Percentiles rank a stretch among this genome's conserved stretches.
phyloP scores from a whole-genome alignment of 2,329 filamentous ascomycete species.

The Epichloe sibirici region DNA sequence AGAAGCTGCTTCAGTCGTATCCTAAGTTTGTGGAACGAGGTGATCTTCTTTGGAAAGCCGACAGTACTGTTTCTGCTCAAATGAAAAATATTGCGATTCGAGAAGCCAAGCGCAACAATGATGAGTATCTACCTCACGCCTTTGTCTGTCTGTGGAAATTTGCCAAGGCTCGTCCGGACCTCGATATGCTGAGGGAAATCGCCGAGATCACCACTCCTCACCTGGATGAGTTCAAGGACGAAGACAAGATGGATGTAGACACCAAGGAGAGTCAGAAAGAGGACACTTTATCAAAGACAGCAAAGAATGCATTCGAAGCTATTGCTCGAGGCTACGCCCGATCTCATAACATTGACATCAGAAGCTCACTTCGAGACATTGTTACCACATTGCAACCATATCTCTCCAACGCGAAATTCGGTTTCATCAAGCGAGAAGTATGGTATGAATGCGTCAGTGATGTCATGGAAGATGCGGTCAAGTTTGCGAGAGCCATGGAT shows the following conservation, averaged over 20 bases:
- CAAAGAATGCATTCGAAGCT: slow-evolving; percentile 38
- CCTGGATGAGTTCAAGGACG: slow-evolving; percentile 44
- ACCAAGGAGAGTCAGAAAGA: slow-evolving; percentile 35
- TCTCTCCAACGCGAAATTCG: slow-evolving; percentile 25
- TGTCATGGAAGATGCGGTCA: slow-evolving; percentile 30
- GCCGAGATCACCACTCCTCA: slow-evolving; percentile 49
- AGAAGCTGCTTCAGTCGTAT: slow-evolving; percentile 68
- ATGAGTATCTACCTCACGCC: slow-evolving; percentile 67
- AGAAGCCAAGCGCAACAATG: slow-evolving; percentile 86
- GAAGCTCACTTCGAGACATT: slow-evolving; percentile 26
- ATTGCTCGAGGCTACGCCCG: slow-evolving; percentile 37
- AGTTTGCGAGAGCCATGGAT: slow-evolving; percentile 10
- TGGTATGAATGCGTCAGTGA: slow-evolving; percentile 41
- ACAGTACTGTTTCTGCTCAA: slow-evolving; percentile 42
- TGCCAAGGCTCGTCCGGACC: slow-evolving; percentile 51
- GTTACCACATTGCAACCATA: slow-evolving; percentile 28
- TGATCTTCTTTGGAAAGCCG: slow-evolving; percentile 42
- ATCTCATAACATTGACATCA: slow-evolving; percentile 22
- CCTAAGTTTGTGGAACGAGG: slow-evolving; percentile 62
- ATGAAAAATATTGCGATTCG: slow-evolving; percentile 72
- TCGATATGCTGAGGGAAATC: slow-evolving; percentile 59
- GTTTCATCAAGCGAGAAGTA: slow-evolving; percentile 32
- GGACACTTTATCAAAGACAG: slow-evolving; percentile 29
- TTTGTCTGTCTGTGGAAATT: slow-evolving; percentile 62
- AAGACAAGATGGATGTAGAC: slow-evolving; percentile 60